A percentile compares a stretch with the other conserved stretches of the same genome.
Evolutionary conservation across 345 rosid genomes (phyloP).

Genomic region (Bruguiera parviflora): DNA sequence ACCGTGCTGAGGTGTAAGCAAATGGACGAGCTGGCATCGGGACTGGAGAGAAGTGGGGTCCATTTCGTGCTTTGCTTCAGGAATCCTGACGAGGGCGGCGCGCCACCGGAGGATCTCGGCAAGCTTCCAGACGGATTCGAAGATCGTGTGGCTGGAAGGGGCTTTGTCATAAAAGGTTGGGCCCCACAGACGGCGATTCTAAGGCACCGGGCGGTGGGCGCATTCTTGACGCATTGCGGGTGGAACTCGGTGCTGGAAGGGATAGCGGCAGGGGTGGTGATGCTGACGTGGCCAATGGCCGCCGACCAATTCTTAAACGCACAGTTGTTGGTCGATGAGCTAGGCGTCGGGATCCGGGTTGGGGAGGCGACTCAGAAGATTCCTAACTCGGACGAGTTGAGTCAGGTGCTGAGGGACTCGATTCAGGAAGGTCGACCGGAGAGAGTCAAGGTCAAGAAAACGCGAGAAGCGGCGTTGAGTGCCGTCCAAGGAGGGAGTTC

Average conservation of each 20-base stretch:
- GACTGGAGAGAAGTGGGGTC: constrained; percentile 47
- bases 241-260: constrained; percentile 67
- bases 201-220: constrained; percentile 48
- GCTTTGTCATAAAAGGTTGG: constrained; percentile 51
- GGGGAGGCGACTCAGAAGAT: constrained; percentile 40
- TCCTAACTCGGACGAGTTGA: constrained; percentile 41
- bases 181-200: constrained; percentile 47
- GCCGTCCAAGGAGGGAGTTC: constrained; percentile 53
- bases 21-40: constrained; percentile 38
- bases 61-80: constrained; percentile 49
- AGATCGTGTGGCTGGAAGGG: constrained; percentile 48
- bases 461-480: constrained; percentile 39
- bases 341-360: constrained; percentile 44
- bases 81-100: constrained; percentile 17
- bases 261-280: constrained; percentile 40
- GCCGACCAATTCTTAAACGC: constrained; percentile 58
- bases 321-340: constrained; percentile 47
- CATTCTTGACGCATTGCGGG: constrained; percentile 63
- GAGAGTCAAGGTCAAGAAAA: constrained; percentile 26
- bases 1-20: constrained; percentile 41
- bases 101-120: constrained; percentile 3
- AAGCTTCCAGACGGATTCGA: constrained; percentile 34
- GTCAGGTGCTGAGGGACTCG: constrained; percentile 28
- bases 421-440: constrained; percentile 13
- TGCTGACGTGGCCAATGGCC: constrained; percentile 69